phyloP scores from a whole-genome alignment of 257 asterid species.

The Avicennia marina region DNA sequence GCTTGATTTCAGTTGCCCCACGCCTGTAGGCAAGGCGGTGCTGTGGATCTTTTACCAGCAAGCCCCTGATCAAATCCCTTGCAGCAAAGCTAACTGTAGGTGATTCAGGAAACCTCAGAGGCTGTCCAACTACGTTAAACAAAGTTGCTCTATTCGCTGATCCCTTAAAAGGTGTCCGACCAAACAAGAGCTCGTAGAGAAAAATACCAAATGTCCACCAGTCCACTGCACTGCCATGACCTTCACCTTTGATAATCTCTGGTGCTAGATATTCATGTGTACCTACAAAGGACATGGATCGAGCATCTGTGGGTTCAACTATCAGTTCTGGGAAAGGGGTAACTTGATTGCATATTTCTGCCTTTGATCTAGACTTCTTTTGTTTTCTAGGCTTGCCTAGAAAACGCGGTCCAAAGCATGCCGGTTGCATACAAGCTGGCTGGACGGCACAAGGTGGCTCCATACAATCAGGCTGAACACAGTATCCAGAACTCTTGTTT shows the following conservation, averaged over 20 bases:
- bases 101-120: slow-evolving; percentile 34
- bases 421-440: slow-evolving; percentile 46
- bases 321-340: slow-evolving; percentile 31
- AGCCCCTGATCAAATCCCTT: slow-evolving; percentile 39
- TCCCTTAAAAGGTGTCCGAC: slow-evolving; percentile 38
- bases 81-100: slow-evolving; percentile 41
- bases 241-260: slow-evolving; percentile 41
- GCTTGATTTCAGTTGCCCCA: slow-evolving; percentile 43
- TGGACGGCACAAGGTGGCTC: slow-evolving; percentile 50
- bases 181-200: slow-evolving; percentile 35
- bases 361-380: slow-evolving; percentile 25
- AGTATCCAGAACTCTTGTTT: slow-evolving; percentile 37
- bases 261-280: slow-evolving; percentile 46
- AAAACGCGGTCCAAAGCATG: slow-evolving; percentile 51
- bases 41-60: slow-evolving; percentile 44
- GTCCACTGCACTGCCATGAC: slow-evolving; percentile 49
- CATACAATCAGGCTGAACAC: slow-evolving; percentile 45
- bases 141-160: slow-evolving; percentile 38
- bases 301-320: slow-evolving; percentile 44
- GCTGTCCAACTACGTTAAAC: slow-evolving; percentile 41
- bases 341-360: slow-evolving; percentile 17
- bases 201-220: slow-evolving; percentile 48
- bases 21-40: slow-evolving; percentile 36
- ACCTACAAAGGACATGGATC: slow-evolving; percentile 46
- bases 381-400: slow-evolving; percentile 40